Evolutionary conservation across 1,139 yeast genomes (phyloP), one percentile per base, ranked within the genome.

Genomic region (Yamadazyma friedrichii): DNA sequence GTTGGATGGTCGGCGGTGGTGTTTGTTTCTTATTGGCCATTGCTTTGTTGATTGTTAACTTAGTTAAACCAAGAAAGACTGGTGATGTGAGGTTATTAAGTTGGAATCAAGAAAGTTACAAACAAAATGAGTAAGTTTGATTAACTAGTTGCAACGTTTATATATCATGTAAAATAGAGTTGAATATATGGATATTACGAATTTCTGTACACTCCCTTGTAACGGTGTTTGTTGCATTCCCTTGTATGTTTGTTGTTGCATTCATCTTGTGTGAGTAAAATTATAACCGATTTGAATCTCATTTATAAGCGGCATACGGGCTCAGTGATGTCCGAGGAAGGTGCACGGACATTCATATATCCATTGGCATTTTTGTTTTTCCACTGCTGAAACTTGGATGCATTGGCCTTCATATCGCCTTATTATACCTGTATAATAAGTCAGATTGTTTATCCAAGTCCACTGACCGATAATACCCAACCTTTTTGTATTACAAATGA

Each of bases 1-100:
- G 89, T 28, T 93, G 96, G 84, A 79, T 93, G 55, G 94, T 81
- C 12, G 95, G 88, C 17, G 98, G 98, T n/a, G 95, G 89, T 2
- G 65, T 91, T n/a, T 86, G 94, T 54, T 70, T 84, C 41, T 48
- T 78, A 1, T 68, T 87, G 43, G 86, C 86, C 9, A 51, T 82
- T 12, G 57, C 72, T 16, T 78, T 86, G 58, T 67, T 84, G 51
- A 55, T 78, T 32, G 76, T 84, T 47, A 86, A 84, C 52, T 52
- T 82, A 29, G 58, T 86, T 42, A 75, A 75, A 52, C 94, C 95
- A 25, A 72, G 95, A 56, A 80, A 80, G 52, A 70, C 85, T 3
- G 95, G 94, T 8, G 95, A 86, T 58, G 79, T 80, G 39, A 71
- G 78, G 35, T 74, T 84, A 53, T 71, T 86, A 54, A 79, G 86